Base-by-base conservation (phyloP, 2,329 filamentous ascomycete genomes). In the Boeremia exigua region DNA sequence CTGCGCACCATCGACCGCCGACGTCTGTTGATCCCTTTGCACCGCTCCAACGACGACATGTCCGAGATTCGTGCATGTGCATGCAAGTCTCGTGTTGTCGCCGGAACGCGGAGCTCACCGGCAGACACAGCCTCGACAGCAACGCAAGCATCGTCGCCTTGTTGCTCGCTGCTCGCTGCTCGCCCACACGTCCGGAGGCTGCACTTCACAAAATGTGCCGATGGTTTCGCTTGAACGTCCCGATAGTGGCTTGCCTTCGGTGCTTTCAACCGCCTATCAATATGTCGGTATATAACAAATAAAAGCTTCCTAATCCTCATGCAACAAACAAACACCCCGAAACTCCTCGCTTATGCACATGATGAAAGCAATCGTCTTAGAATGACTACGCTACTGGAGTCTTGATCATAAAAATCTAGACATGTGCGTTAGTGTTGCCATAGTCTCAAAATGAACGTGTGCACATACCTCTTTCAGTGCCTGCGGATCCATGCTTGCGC, bases 381-480 rank as follows among this genome's bases (percentile, higher is more conserved):
- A 6, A 30, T 28, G 9, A 37, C 19, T 38, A 53, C 27, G 43
- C 44, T 25, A 64, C 66, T 27, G 69, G 65, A 8, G 72, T 70
- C 58, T 74, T 73, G 56, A 74, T 71, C 72, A 75, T 75, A 57
- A 75, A 72, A 56, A 75, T 75, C 69, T 73, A 15, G 11, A 7
- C 9, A 14, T 8, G 23, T 23, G n/a, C 29, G 49, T 70, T 57
- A 71, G 63, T 38, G 36, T 9, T 27, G 6, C 25, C 12, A 7
- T 10, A 4, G 30, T 4, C 4, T 5, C 27, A 15, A 9, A 6
- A 6, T 32, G n/a, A 28, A 6, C n/a, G 6, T 28, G 14, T 2
- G 12, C 33, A 63, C 66, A 48, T 78, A 93, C 90, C 86, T 97
- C 92, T 74, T 93, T 94, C 70, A 98, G 77, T 12, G 92, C 91